Base-by-base conservation (phyloP, 345 rosid genomes). In the Camelina laxa region DNA sequence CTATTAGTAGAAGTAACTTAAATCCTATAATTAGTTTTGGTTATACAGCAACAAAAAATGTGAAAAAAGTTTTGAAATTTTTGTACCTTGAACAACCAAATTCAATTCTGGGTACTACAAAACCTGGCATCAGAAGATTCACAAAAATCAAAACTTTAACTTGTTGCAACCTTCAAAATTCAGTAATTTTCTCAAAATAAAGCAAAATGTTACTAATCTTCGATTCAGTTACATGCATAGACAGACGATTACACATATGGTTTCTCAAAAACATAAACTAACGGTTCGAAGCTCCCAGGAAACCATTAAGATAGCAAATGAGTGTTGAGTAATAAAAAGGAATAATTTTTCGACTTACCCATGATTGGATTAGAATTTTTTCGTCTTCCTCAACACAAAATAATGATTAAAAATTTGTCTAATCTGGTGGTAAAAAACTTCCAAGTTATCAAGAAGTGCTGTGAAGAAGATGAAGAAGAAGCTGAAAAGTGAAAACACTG, bases 41-140 rank as follows among this genome's bases (percentile, higher is more conserved):
- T 12, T 41, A 21, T 10, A n/a, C 42, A 67, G 27, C 33, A 50
- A 5, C 7, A 21, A 22, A 15, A 54, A 54, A n/a, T n/a, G n/a
- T n/a, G n/a, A n/a, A n/a, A n/a, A n/a, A n/a, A n/a, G n/a, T n/a
- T n/a, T n/a, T 16, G 36, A n/a, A 68, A 42, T 2, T 59, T 24
- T 24, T 41, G 35, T 64, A 77, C 80, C 80, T 70, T 57, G 45
- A 19, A 56, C 39, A 56, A 5, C 67, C 76, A 58, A 77, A 54
- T 56, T 77, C 67, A 22, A 30, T 64, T 58, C 61, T 77, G 67
- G 76, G 67, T 56, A 77, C 55, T 57, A 77, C 61, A 56, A 16
- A 77, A 1, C 76, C 80, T 77, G 65, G 1, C 35, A 74, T 22
- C 13, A 39, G 0, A 51, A 65, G 22, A 75, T 38, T 59, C 9